Base-by-base conservation (phyloP, 345 rosid genomes). In the Erysimum cheiranthoides region DNA sequence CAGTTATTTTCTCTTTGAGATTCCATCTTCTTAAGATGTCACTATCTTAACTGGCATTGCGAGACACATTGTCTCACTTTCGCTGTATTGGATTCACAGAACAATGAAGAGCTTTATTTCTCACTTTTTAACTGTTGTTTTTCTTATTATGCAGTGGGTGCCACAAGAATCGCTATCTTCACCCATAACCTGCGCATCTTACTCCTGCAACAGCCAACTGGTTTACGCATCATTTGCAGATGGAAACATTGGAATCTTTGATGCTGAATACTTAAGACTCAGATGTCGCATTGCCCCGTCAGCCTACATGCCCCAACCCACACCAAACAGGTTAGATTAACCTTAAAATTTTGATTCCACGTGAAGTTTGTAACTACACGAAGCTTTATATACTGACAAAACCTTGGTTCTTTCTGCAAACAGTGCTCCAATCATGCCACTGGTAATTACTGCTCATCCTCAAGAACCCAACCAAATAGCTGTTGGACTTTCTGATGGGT, bases 131-230 rank as follows among this genome's bases (percentile, higher is more conserved):
- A 38, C 10, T 36, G 12, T 27, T 75, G 42, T 75, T 57, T 21
- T 25, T 68, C 27, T 42, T 10, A 30, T 53, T 31, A 62, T 78
- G 80, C 89, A 93, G 98, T 93, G 98, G 98, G 75, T 86, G 39
- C 96, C 98, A 16, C 97, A 89, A 78, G 98, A 91, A 47, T 81
- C 68, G 4, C 61, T 91, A 10, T 81, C 92, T 3, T 89, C 93
- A 0, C 83, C 97, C 18, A 80, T 94, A 78, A 82, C 97, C 51
- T 83, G 61, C 46, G 98, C 97, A 2, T 73, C 86, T 35, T 92
- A 88, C 85, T 90, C 97, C 2, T 94, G 97, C 84, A 86, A 92
- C 75, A 92, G 97, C 80, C 96, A 88, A 76, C 79, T 89, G 40
- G 81, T 94, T 61, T 94, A 79, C 47, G 93, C 95, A 3, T 79